Conservation (phyloP, 768 basidiomycete species). For the Mycena maculata region DNA sequence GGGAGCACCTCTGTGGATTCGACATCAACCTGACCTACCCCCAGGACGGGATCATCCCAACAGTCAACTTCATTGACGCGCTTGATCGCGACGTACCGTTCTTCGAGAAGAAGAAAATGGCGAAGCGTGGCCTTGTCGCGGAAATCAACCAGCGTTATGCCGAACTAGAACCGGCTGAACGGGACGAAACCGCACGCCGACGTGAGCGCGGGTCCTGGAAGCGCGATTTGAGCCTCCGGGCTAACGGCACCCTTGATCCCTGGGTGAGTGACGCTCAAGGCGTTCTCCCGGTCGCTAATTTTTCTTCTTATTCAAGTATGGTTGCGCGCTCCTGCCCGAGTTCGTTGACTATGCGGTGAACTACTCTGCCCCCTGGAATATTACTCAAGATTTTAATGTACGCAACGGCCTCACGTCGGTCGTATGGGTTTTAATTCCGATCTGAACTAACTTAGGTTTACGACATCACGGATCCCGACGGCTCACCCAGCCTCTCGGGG, state of each 20-base stretch:
- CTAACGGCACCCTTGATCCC: constrained; percentile 67
- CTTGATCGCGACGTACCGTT: constrained; percentile 50
- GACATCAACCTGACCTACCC: constrained; percentile 79
- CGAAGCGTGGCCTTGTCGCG: constrained; percentile 35
- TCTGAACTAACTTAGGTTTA: constrained; percentile 54
- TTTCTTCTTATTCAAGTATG: constrained; percentile 59
- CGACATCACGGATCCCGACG: constrained; percentile 65
- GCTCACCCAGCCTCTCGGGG: constrained; percentile 55
- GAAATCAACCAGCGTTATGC: constrained; percentile 40
- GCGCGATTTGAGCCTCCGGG: constrained; percentile 57
- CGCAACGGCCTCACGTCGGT: constrained; percentile 32
- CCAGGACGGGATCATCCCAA: constrained; percentile 64
- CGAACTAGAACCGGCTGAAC: constrained; percentile 37
- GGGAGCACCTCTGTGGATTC: constrained; percentile 70
- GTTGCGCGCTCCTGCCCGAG: constrained; percentile 73
- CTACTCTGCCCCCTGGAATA: constrained; percentile 73
- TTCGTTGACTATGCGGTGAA: constrained; percentile 80
- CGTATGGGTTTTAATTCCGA: not conserved
- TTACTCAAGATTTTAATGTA: constrained; percentile 45
- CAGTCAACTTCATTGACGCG: constrained; percentile 50
- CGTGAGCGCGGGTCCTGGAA: constrained; percentile 52
- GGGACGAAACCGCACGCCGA: constrained; percentile 42
- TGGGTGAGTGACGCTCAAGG: constrained; percentile 51
- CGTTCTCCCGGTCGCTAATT: not conserved
- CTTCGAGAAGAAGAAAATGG: constrained; percentile 30